Conservation (phyloP, 2,329 filamentous ascomycete species). For the Colletotrichum sp. region DNA sequence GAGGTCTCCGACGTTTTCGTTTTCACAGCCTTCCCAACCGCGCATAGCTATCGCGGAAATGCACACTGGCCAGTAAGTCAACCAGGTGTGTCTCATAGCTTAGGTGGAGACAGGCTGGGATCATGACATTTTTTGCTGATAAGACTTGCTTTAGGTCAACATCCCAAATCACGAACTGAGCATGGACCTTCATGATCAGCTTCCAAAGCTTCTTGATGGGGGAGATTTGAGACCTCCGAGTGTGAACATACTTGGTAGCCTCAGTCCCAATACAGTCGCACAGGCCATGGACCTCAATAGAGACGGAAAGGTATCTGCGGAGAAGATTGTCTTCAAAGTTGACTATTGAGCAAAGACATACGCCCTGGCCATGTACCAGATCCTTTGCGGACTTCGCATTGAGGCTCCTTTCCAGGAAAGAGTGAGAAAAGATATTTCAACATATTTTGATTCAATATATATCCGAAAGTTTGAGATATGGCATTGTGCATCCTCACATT, state of each 20-base stretch:
- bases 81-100: no score
- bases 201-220: not conserved
- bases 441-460: not conserved
- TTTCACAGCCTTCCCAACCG: not conserved
- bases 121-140: not conserved
- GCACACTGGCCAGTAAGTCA: not conserved
- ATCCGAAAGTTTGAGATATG: fast-evolving
- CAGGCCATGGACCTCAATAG: not conserved
- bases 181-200: not conserved
- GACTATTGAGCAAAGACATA: not conserved
- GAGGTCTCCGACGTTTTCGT: not conserved
- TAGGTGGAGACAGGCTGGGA: not conserved
- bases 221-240: not conserved
- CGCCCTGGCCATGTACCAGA: fast-evolving
- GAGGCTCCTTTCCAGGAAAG: not conserved
- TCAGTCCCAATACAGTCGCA: not conserved
- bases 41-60: not conserved
- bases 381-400: not conserved
- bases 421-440: fast-evolving
- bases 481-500: not conserved
- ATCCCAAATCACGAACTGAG: not conserved
- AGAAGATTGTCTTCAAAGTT: not conserved
- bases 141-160: not conserved
- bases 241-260: not conserved
- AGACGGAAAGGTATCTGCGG: not conserved